Conservation (phyloP, 805 yeast genomes). For the Candida piceae region DNA sequence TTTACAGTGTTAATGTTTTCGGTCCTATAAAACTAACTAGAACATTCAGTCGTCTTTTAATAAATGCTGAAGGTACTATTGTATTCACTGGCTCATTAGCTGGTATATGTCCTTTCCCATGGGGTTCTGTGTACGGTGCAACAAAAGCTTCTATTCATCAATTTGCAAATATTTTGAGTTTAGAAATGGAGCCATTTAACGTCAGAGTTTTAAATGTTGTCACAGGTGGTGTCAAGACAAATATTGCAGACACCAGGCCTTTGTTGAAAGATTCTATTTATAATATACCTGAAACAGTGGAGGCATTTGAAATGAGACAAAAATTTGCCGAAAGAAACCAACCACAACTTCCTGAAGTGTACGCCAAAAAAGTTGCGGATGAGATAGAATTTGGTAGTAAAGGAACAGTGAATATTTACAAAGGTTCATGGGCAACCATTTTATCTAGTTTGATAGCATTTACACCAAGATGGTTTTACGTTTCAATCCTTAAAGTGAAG, state of each 20-base stretch:
- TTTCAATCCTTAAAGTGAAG: slow-evolving; percentile 22
- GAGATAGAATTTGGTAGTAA: slow-evolving; percentile 39
- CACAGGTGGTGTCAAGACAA: slow-evolving; percentile 73
- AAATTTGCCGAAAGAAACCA: slow-evolving; percentile 52
- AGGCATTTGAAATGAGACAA: slow-evolving; percentile 46
- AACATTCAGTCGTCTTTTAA: slow-evolving; percentile 37
- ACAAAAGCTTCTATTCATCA: slow-evolving; percentile 74
- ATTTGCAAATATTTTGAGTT: slow-evolving; percentile 55
- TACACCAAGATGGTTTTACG: slow-evolving; percentile 23
- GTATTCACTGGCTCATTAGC: slow-evolving; percentile 72
- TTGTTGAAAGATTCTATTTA: slow-evolving; percentile 53
- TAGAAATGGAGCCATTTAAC: slow-evolving; percentile 68
- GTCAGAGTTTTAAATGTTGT: slow-evolving; percentile 65
- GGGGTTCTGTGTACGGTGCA: slow-evolving; percentile 59
- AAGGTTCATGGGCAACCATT: slow-evolving; percentile 39
- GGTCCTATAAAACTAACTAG: slow-evolving; percentile 64
- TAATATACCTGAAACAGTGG: slow-evolving; percentile 44
- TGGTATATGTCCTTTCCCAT: slow-evolving; percentile 66
- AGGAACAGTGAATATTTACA: slow-evolving; percentile 45
- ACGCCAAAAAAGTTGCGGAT: slow-evolving; percentile 49
- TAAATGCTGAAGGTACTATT: slow-evolving; percentile 62
- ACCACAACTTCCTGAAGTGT: slow-evolving; percentile 57
- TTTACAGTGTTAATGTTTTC: slow-evolving; percentile 62
- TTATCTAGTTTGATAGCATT: slow-evolving; percentile 20
- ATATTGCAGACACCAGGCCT: slow-evolving; percentile 62